phyloP scores from a whole-genome alignment of 140 eudicot genomes.

The Senecio squalidus region DNA sequence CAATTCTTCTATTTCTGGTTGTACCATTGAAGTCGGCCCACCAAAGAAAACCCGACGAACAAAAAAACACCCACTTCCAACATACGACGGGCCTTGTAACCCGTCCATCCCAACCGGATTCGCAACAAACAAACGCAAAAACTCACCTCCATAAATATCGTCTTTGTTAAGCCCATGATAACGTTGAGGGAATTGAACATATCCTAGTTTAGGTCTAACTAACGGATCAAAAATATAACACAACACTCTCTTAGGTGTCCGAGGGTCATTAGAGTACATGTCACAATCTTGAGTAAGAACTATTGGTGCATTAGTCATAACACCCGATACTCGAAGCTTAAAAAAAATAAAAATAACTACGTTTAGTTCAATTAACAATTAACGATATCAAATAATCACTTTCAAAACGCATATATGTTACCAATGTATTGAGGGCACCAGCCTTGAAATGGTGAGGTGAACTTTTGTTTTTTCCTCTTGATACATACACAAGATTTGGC shows the following conservation, averaged over 20 bases:
- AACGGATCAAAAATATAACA: constrained; percentile 43
- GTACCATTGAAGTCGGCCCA: constrained; percentile 37
- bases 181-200: constrained; percentile 72
- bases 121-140: constrained; percentile 32
- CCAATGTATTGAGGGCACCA: constrained; percentile 70
- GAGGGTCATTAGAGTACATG: constrained; percentile 83
- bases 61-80: constrained; percentile 73
- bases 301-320: constrained; percentile 71
- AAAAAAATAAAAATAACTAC: background rate
- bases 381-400: background rate
- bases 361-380: background rate
- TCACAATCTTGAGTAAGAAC: constrained; percentile 77
- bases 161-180: constrained; percentile 67
- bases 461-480: constrained; percentile 38
- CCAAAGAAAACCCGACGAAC: constrained; percentile 70
- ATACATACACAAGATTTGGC: constrained; percentile 64
- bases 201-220: constrained; percentile 36
- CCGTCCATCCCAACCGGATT: constrained; percentile 76
- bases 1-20: constrained; percentile 43
- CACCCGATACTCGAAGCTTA: constrained; percentile 72
- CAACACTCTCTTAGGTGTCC: constrained; percentile 38
- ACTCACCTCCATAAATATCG: constrained; percentile 60
- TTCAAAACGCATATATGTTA: constrained; percentile 10
- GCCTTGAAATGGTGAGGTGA: constrained; percentile 64
- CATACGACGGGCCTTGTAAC: constrained; percentile 53